Percentiles rank a stretch among this genome's conserved stretches.
These are phyloP conservation scores for Acrocalymma vagum DNA, from an alignment of 2,329 filamentous ascomycete species.

Conservation along the genomic window DNA sequence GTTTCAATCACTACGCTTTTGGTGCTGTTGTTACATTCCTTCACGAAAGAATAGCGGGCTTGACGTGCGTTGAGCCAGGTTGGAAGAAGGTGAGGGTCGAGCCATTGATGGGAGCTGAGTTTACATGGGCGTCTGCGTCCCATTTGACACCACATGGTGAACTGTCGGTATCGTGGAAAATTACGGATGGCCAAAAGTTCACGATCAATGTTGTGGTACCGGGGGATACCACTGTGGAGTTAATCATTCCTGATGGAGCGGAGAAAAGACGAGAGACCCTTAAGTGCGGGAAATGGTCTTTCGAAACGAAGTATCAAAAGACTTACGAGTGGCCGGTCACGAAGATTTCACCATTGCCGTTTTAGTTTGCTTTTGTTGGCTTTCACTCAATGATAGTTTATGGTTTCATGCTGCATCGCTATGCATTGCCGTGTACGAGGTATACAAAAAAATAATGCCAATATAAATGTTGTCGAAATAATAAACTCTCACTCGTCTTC, in stretches of 20 bases:
- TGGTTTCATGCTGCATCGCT: too few species aligned
- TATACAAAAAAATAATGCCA: too few species aligned
- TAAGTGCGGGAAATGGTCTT: conserved; percentile 2
- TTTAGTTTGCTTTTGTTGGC: too few species aligned
- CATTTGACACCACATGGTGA: too few species aligned
- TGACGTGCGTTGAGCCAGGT: conserved; percentile 49
- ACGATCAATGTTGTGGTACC: conserved; percentile 4
- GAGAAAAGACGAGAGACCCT: not conserved
- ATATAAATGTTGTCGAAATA: too few species aligned
- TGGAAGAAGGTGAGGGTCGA: too few species aligned
- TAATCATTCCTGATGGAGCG: conserved; percentile 1
- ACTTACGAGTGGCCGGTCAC: conserved; percentile 5
- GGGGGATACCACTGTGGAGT: not conserved
- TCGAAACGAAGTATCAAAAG: conserved; percentile 3
- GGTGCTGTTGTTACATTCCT: conserved; percentile 55
- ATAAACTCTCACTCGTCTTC: too few species aligned
- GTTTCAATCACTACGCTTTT: conserved; percentile 38
- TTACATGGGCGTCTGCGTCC: too few species aligned
- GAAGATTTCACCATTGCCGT: conserved; percentile 3
- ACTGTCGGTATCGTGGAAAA: conserved; percentile 2
- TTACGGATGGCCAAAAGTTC: not conserved
- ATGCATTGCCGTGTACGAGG: too few species aligned
- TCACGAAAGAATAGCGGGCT: conserved; percentile 51
- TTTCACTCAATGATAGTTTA: too few species aligned
- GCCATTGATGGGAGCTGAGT: too few species aligned